A percentile compares a stretch with the other conserved stretches of the same genome.
Conservation (phyloP, 257 asterid species). For the Rauvolfia tetraphylla region DNA sequence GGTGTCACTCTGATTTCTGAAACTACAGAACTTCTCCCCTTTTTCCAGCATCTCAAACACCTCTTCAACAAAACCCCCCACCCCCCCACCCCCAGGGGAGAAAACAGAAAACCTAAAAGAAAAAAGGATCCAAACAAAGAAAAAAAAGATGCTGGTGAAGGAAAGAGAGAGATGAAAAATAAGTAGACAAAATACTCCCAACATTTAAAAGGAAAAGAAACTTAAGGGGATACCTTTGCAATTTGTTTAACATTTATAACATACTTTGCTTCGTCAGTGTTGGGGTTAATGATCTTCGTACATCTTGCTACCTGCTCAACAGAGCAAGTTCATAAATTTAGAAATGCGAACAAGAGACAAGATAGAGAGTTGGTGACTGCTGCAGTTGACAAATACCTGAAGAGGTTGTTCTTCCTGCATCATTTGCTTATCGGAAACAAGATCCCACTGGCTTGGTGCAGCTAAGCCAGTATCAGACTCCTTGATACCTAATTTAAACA, state of each 20-base stretch:
- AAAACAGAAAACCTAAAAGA: no score
- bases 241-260: conserved; percentile 81
- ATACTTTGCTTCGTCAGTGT: conserved; percentile 83
- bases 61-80: neutral
- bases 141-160: neutral
- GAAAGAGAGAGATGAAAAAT: neutral
- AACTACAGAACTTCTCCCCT: neutral
- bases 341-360: neutral
- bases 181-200: neutral
- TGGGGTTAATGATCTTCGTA: conserved; percentile 85
- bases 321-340: neutral
- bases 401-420: conserved; percentile 99
- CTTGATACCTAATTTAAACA: conserved; percentile 59
- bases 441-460: conserved; percentile 99
- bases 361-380: neutral
- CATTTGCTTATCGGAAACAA: conserved; percentile 98
- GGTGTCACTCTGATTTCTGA: no score
- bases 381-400: conserved; percentile 41
- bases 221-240: conserved; percentile 42
- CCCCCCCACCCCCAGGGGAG: neutral
- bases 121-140: neutral
- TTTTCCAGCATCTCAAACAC: neutral
- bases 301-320: conserved; percentile 77
- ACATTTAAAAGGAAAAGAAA: neutral
- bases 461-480: conserved; percentile 98